Evolutionary conservation across 257 asterid species (phyloP).

Genomic region (Solanum piurae): DNA sequence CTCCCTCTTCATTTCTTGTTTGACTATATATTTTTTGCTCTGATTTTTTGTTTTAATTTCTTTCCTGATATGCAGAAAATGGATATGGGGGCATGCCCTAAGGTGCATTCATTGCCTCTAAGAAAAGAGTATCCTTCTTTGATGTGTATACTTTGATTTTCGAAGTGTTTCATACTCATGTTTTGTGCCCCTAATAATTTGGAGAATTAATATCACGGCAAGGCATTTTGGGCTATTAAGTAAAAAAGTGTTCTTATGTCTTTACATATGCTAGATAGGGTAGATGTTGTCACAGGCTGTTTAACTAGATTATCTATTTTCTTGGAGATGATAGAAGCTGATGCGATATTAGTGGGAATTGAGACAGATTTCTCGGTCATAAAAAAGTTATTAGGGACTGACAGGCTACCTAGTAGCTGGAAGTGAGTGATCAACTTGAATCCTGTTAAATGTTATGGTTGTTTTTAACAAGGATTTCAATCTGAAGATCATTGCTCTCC

Average conservation of each 20-base stretch:
- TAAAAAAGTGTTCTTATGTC: background rate
- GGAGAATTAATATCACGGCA: background rate
- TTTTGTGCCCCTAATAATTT: background rate
- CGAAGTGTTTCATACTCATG: background rate
- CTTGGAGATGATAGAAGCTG: background rate
- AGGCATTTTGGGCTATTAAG: background rate
- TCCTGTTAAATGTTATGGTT: background rate
- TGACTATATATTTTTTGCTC: background rate
- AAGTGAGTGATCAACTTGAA: background rate
- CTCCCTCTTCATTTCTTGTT: background rate
- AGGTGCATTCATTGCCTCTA: conserved; percentile 85
- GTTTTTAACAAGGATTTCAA: background rate
- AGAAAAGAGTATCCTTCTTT: conserved; percentile 83
- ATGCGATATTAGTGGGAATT: background rate
- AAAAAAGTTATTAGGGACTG: background rate
- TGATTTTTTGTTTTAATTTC: background rate
- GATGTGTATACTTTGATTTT: background rate
- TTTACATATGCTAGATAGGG: background rate
- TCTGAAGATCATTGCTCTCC: background rate
- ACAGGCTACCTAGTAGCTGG: background rate
- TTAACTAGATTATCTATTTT: background rate
- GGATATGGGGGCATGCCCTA: conserved; percentile 94
- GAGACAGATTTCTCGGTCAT: background rate
- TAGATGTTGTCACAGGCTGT: background rate
- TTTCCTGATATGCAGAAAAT: conserved; percentile 54